Evolutionary conservation across 2,329 filamentous ascomycete genomes (phyloP).

Genomic region (Epichloe sp.): DNA sequence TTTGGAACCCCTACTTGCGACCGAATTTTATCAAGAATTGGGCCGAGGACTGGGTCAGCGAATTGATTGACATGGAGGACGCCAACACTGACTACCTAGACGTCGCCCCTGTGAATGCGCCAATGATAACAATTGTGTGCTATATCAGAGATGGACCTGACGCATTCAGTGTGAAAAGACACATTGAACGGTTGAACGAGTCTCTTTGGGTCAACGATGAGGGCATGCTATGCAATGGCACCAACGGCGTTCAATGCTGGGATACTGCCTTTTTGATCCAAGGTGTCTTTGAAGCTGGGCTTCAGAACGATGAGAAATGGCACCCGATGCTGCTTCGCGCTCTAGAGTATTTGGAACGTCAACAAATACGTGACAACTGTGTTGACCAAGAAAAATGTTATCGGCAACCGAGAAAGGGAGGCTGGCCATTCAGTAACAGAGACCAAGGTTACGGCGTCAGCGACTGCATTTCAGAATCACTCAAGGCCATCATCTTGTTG

Average conservation of each 20-base stretch:
- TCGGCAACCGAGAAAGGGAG: conserved; percentile 80
- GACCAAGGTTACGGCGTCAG: conserved; percentile 91
- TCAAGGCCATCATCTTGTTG: conserved; percentile 75
- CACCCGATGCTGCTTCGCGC: conserved; percentile 72
- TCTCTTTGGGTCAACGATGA: conserved; percentile 86
- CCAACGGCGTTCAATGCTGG: conserved; percentile 97
- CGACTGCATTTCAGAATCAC: conserved; percentile 82
- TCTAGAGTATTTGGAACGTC: conserved; percentile 73
- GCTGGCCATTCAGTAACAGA: conserved; percentile 90
- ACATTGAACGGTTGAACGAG: conserved; percentile 71
- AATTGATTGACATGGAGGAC: conserved; percentile 81
- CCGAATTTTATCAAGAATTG: conserved; percentile 50
- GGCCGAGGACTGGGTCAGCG: conserved; percentile 71
- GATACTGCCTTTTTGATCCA: conserved; percentile 88
- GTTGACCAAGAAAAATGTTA: conserved; percentile 69
- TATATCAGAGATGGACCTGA: conserved; percentile 76
- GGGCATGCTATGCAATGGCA: conserved; percentile 90
- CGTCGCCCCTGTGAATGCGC: conserved; percentile 77
- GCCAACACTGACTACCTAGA: conserved; percentile 80
- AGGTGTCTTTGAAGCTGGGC: conserved; percentile 62
- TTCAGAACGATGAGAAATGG: conserved; percentile 67
- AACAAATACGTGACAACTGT: conserved; percentile 80
- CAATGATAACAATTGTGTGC: conserved; percentile 80
- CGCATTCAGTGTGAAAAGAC: conserved; percentile 56
- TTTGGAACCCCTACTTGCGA: conserved; percentile 72